A percentile compares a stretch with the other conserved stretches of the same genome.
These are phyloP conservation scores for Trichophyton benhamiae DNA, from an alignment of 2,329 filamentous ascomycete species.

Conservation along the genomic window DNA sequence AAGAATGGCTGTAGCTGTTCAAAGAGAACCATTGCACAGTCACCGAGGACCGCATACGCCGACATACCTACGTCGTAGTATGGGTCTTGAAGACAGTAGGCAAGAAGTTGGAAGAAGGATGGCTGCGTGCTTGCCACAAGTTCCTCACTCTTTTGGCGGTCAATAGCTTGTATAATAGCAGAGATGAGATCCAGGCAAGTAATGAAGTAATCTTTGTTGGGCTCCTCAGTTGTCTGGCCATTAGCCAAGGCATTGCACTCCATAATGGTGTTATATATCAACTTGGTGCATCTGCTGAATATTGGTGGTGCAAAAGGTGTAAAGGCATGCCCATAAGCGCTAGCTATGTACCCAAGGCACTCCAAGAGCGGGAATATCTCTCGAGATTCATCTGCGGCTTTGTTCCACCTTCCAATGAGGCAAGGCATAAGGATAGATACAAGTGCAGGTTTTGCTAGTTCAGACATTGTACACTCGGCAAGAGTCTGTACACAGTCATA, in stretches of 20 bases:
- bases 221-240: conserved; percentile 58
- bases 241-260: conserved; percentile 58
- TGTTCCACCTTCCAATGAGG: conserved; percentile 75
- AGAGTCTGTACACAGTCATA: conserved; percentile 98
- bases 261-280: conserved; percentile 85
- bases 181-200: conserved; percentile 89
- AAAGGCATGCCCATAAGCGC: conserved; percentile 71
- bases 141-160: conserved; percentile 58
- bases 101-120: conserved; percentile 78
- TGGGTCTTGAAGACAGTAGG: conserved; percentile 82
- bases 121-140: conserved; percentile 65
- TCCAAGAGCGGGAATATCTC: conserved; percentile 94
- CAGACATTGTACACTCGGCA: conserved; percentile 76
- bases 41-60: conserved; percentile 84
- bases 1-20: conserved; percentile 64
- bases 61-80: conserved; percentile 92
- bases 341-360: conserved; percentile 86
- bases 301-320: conserved; percentile 75
- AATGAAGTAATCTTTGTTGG: conserved; percentile 93
- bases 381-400: conserved; percentile 73
- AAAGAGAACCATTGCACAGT: conserved; percentile 89
- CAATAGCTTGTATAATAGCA: conserved; percentile 81
- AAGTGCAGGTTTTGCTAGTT: conserved; percentile 68
- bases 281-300: conserved; percentile 75
- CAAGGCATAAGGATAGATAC: conserved; percentile 83